These are phyloP conservation scores for Nannochloris sp. DNA, from an alignment of 139 green algal genomes.

Conservation along the genomic window DNA sequence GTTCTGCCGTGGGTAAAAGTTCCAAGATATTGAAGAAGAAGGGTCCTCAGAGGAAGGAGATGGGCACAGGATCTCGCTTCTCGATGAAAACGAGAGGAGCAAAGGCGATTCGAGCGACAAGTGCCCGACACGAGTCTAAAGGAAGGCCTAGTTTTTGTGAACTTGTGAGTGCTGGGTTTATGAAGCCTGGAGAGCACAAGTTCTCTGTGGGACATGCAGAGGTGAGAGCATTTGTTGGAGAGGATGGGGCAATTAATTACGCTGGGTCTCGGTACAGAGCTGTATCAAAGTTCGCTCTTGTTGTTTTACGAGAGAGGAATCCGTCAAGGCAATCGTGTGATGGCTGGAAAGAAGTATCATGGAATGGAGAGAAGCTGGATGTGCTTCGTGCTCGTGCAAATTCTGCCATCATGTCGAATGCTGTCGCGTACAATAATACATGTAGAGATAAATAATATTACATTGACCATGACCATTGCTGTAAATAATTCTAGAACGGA, in stretches of 20 bases:
- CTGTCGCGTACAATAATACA: too few relatives aligned
- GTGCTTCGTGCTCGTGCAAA: conserved; percentile 15
- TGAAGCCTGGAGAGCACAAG: conserved; percentile 30
- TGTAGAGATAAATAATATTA: not conserved
- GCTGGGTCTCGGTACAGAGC: conserved; percentile 32
- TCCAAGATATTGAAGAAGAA: too few relatives aligned
- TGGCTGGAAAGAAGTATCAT: conserved; percentile 55
- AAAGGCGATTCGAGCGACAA: conserved; percentile 4
- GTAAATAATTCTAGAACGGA: not conserved
- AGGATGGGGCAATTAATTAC: conserved; percentile 39
- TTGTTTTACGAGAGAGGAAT: conserved; percentile 49
- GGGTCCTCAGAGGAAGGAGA: not conserved
- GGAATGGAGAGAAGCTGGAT: conserved; percentile 40
- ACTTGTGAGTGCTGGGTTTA: conserved; percentile 31
- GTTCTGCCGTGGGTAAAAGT: too few relatives aligned
- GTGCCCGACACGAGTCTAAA: conserved; percentile 19
- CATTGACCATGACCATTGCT: not conserved
- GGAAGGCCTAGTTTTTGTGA: conserved; percentile 38
- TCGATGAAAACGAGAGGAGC: not conserved
- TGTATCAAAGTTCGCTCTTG: conserved; percentile 55
- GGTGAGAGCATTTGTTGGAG: conserved; percentile 23
- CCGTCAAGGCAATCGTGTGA: conserved; percentile 47
- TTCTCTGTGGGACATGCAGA: conserved; percentile 37
- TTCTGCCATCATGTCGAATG: too few relatives aligned
- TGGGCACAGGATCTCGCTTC: not conserved